These are phyloP conservation scores for Aspergillus sp. DNA, from an alignment of 2,329 filamentous ascomycete species.

Conservation along the genomic window DNA sequence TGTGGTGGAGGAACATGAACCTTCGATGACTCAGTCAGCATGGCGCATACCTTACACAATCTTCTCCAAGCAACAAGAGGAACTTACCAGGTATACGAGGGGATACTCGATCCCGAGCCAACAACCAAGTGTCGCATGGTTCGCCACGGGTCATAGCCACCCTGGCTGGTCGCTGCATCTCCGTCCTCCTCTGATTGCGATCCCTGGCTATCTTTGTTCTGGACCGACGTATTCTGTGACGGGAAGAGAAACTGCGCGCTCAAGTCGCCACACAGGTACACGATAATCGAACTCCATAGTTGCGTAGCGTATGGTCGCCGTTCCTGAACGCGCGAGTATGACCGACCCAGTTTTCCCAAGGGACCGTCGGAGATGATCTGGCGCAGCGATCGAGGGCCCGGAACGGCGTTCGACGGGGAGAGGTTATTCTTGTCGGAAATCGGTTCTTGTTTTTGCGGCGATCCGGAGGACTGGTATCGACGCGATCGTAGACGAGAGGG, in stretches of 20 bases:
- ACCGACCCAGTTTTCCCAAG: constrained; percentile 35
- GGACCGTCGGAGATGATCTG: constrained; percentile 31
- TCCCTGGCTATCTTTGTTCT: constrained; percentile 2
- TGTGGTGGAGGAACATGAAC: constrained; percentile 75
- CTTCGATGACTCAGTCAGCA: constrained; percentile 40
- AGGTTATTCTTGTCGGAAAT: constrained; percentile 4
- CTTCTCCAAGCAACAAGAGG: too few species aligned
- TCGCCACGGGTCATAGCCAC: constrained; percentile 65
- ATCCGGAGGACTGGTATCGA: constrained; percentile 12
- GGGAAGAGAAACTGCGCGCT: constrained; percentile 69
- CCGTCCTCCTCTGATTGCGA: constrained; percentile 17
- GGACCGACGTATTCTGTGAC: constrained; percentile 24
- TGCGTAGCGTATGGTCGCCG: constrained; percentile 77
- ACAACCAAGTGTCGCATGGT: constrained; percentile 73
- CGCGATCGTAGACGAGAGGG: constrained; percentile 11
- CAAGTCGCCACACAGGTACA: constrained; percentile 76
- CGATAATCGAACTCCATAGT: constrained; percentile 69
- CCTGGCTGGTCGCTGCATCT: constrained; percentile 35
- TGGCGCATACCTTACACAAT: background rate
- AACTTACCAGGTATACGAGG: constrained; percentile 75
- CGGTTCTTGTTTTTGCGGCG: constrained; percentile 8
- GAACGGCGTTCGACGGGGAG: background rate
- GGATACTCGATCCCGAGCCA: constrained; percentile 70
- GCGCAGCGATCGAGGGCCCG: constrained; percentile 25
- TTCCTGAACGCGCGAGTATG: constrained; percentile 70